These are phyloP conservation scores for Clathrus columnatus DNA, from an alignment of 768 basidiomycete species.

Conservation along the genomic window DNA sequence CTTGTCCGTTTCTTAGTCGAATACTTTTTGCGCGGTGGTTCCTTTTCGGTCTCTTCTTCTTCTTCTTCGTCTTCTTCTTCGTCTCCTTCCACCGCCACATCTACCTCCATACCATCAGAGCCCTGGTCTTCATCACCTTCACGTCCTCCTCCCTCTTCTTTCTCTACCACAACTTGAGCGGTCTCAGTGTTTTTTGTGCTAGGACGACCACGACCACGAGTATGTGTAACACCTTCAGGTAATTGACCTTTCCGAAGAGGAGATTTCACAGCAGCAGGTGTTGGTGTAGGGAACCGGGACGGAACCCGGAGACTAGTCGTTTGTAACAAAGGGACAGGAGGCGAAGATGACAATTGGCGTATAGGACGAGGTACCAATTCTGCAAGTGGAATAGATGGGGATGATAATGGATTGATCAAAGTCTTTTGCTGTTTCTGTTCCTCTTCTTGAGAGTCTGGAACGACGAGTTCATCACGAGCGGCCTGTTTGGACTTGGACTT, in stretches of 20 bases:
- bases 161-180: background rate
- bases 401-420: background rate
- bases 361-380: background rate
- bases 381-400: background rate
- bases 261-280: slow-evolving; percentile 7
- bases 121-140: background rate
- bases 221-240: slow-evolving; percentile 8
- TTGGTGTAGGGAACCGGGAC: slow-evolving; percentile 3
- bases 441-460: slow-evolving; percentile 11
- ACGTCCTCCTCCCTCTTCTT: background rate
- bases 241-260: slow-evolving; percentile 5
- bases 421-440: background rate
- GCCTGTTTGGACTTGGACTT: background rate
- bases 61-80: too few relatives aligned
- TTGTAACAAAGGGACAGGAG: background rate
- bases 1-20: background rate
- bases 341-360: background rate
- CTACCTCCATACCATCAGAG: background rate
- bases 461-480: too few relatives aligned
- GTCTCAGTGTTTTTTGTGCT: background rate
- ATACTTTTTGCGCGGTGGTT: background rate
- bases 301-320: background rate
- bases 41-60: background rate
- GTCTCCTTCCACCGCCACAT: background rate
- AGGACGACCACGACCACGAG: slow-evolving; percentile 1